Evolutionary conservation across 2,329 filamentous ascomycete genomes (phyloP).

Genomic region (Paecilomyces niveus): DNA sequence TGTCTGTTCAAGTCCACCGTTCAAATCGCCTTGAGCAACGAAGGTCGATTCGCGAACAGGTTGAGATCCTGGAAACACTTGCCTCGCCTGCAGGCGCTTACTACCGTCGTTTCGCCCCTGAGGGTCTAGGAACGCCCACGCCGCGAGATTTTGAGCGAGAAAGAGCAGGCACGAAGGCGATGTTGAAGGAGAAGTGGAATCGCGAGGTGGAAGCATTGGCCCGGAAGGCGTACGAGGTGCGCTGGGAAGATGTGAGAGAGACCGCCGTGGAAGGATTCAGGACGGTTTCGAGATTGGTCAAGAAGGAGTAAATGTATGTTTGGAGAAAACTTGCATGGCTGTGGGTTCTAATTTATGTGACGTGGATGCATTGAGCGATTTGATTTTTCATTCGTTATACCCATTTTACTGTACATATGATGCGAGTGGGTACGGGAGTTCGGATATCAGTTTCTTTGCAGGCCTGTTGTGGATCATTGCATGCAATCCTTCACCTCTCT

Average conservation of each 20-base stretch:
- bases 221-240: conserved; percentile 57
- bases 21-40: conserved; percentile 52
- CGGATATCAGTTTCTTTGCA: conserved; percentile 11
- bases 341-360: neutral
- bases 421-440: conserved; percentile 12
- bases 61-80: conserved; percentile 34
- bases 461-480: neutral
- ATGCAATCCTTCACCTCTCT: neutral
- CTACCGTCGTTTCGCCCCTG: conserved; percentile 21
- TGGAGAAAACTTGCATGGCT: neutral
- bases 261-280: conserved; percentile 46
- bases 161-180: conserved; percentile 54
- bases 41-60: conserved; percentile 37
- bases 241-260: conserved; percentile 55
- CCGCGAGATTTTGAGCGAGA: conserved; percentile 19
- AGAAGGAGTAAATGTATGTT: conserved; percentile 22
- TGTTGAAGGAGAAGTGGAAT: conserved; percentile 73
- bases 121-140: conserved; percentile 1
- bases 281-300: conserved; percentile 25
- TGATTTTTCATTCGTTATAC: neutral
- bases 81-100: conserved; percentile 28
- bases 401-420: conserved; percentile 1
- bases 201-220: conserved; percentile 62
- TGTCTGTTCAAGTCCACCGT: conserved; percentile 63
- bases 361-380: neutral